These are phyloP conservation scores for Chaetomidium leptoderma DNA, from an alignment of 495 filamentous ascomycete genomes.

Conservation along the genomic window DNA sequence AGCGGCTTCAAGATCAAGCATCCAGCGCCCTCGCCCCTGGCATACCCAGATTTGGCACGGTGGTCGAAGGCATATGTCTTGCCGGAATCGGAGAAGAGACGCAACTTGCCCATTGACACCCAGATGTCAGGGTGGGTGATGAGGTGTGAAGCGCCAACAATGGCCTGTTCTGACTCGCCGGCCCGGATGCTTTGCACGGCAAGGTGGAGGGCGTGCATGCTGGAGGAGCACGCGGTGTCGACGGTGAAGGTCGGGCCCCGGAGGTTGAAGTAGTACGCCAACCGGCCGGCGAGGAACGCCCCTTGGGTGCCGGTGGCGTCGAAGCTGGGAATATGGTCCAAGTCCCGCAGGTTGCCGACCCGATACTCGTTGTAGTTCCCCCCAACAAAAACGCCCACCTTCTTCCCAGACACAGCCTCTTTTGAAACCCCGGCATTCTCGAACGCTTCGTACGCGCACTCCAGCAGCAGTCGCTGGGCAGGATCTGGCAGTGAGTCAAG, in stretches of 20 bases:
- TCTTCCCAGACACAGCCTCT: slow-evolving; percentile 42
- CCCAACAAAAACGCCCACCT: slow-evolving; percentile 45
- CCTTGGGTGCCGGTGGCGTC: slow-evolving; percentile 43
- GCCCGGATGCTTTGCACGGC: slow-evolving; percentile 73
- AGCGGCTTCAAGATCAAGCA: slow-evolving; percentile 53
- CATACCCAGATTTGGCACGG: slow-evolving; percentile 43
- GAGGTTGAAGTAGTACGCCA: slow-evolving; percentile 52
- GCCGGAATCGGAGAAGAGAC: slow-evolving; percentile 37
- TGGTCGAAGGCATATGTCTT: slow-evolving; percentile 41
- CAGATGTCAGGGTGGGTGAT: slow-evolving; percentile 42
- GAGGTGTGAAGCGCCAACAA: slow-evolving; percentile 46
- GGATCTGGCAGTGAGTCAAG: slow-evolving; percentile 40
- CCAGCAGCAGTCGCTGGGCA: slow-evolving; percentile 53
- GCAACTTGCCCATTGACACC: slow-evolving; percentile 38
- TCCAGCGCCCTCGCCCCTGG: slow-evolving; percentile 41
- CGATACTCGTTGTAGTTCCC: slow-evolving; percentile 39
- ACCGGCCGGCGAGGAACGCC: slow-evolving; percentile 52
- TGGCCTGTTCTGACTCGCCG: slow-evolving; percentile 42
- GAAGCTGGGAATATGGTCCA: slow-evolving; percentile 39
- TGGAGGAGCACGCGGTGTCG: slow-evolving; percentile 84
- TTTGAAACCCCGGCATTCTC: slow-evolving; percentile 49
- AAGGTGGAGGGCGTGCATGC: slow-evolving; percentile 56
- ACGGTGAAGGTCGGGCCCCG: slow-evolving; percentile 60
- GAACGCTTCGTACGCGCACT: slow-evolving; percentile 48
- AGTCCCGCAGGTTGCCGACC: slow-evolving; percentile 36